Conservation (phyloP, 352 stramenopile genomes). For the Thraustochytrium sp. region DNA sequence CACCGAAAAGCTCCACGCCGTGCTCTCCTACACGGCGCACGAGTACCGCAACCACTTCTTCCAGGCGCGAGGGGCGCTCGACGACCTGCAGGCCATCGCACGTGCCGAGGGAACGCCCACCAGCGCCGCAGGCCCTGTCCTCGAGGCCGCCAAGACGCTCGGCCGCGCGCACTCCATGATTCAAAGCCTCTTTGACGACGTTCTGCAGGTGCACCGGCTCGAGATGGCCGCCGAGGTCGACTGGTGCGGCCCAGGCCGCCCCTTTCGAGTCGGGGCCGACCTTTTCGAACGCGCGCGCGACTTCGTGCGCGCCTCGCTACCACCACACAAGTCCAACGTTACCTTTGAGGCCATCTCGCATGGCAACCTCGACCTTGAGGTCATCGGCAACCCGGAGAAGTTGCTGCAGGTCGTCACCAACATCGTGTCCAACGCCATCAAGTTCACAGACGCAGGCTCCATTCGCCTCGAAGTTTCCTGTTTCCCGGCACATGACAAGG, state of each 20-base stretch:
- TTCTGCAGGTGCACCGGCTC: background rate
- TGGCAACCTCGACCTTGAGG: background rate
- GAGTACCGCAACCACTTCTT: background rate
- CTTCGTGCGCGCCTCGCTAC: background rate
- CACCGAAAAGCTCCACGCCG: background rate
- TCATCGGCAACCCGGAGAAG: conserved; percentile 15
- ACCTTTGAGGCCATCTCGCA: background rate
- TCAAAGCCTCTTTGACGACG: conserved; percentile 12
- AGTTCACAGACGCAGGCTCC: background rate
- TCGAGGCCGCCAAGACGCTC: background rate
- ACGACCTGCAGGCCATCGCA: background rate
- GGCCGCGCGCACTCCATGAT: conserved; percentile 9
- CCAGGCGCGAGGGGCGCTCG: background rate
- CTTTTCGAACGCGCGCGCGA: background rate
- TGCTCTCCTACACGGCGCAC: background rate
- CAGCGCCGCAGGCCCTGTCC: background rate
- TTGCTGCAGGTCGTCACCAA: conserved; percentile 7
- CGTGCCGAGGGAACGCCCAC: too few relatives aligned
- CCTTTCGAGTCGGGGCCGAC: background rate
- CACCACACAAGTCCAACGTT: background rate
- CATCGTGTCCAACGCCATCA: background rate
- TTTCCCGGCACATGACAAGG: background rate
- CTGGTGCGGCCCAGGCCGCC: background rate
- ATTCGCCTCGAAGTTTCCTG: background rate
- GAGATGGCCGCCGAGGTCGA: background rate